Conservation (phyloP, 2,329 filamentous ascomycete species). For the Botrytis squamosa region DNA sequence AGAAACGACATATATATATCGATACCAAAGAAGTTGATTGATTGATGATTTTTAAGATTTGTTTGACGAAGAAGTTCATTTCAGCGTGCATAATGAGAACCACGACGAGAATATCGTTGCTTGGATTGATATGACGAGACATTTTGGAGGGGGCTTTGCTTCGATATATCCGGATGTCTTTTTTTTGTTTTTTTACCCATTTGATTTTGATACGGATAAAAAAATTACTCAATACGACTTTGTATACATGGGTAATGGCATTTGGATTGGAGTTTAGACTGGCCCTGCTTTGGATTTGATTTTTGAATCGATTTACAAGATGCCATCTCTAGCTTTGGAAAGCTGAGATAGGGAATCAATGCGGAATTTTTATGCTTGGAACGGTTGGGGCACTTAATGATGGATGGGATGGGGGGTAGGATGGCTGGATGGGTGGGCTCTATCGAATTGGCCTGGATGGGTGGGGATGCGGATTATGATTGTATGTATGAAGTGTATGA, state of each 20-base stretch:
- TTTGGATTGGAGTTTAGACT: constrained; percentile 12
- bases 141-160: constrained; percentile 2
- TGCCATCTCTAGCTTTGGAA: not conserved
- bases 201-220: constrained; percentile 13
- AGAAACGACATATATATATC: constrained; percentile 17
- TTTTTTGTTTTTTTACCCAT: constrained; percentile 6
- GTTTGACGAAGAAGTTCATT: constrained; percentile 17
- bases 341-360: not conserved
- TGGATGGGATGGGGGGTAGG: constrained; percentile 1
- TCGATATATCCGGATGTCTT: not conserved
- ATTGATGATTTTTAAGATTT: constrained; percentile 19
- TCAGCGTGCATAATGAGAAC: constrained; percentile 18
- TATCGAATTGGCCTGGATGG: constrained; percentile 1
- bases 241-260: constrained; percentile 19
- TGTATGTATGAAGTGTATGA: constrained; percentile 12
- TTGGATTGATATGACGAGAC: constrained; percentile 16
- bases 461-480: not conserved
- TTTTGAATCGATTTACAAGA: not conserved
- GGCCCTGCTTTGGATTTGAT: constrained; percentile 5
- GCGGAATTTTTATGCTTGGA: constrained; percentile 6
- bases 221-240: constrained; percentile 15
- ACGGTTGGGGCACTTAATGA: constrained; percentile 12
- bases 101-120: constrained; percentile 14
- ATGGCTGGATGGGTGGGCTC: constrained; percentile 8
- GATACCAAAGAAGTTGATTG: constrained; percentile 3